Evolutionary conservation across 148 eudicot genomes (phyloP).

Genomic region (Chenopodium album): DNA sequence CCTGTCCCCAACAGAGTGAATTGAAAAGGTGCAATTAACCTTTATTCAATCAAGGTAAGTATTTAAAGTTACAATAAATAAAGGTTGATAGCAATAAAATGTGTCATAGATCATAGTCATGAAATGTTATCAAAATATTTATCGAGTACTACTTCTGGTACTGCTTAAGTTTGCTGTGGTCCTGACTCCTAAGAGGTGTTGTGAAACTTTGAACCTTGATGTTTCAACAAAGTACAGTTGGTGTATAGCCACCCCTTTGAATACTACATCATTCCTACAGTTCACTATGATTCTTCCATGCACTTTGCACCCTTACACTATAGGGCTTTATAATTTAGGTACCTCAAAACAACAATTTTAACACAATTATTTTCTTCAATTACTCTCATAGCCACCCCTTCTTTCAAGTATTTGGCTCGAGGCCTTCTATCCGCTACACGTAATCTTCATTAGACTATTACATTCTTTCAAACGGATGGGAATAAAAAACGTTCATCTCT

Average conservation of each 20-base stretch:
- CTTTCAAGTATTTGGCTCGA: neutral
- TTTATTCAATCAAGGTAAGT: neutral
- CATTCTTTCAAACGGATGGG: neutral
- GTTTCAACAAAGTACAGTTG: neutral
- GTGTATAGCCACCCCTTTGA: neutral
- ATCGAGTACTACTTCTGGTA: neutral
- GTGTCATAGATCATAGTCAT: neutral
- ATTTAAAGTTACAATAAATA: neutral
- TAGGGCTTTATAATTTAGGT: neutral
- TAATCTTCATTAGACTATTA: neutral
- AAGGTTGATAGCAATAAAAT: neutral
- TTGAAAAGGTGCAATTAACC: neutral
- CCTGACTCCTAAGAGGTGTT: neutral
- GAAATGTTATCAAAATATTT: neutral
- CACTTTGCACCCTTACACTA: neutral
- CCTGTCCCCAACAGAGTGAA: constrained; percentile 41
- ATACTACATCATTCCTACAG: neutral
- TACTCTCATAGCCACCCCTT: neutral
- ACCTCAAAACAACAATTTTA: neutral
- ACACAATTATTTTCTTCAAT: neutral
- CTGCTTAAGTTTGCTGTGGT: neutral
- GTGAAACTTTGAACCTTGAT: too few species aligned
- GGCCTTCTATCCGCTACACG: neutral
- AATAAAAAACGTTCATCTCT: neutral
- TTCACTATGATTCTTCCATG: neutral